These are phyloP conservation scores for Russula griseocarnosa DNA, from an alignment of 768 basidiomycete genomes.

Conservation along the genomic window DNA sequence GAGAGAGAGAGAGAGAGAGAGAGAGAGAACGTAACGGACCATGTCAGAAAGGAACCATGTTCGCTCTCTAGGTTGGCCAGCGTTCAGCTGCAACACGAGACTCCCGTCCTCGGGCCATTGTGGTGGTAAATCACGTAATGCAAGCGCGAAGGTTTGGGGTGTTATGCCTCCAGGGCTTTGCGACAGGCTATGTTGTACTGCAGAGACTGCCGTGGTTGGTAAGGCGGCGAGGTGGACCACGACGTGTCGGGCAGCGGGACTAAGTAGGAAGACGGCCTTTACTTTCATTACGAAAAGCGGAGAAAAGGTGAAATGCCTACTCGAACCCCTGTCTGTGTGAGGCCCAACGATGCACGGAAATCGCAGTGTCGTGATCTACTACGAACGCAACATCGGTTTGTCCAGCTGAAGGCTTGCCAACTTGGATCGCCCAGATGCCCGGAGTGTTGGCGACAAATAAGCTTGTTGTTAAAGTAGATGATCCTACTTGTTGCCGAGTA, in stretches of 20 bases:
- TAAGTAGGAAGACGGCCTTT: not conserved
- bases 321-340: conserved; percentile 15
- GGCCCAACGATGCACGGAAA: conserved; percentile 21
- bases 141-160: conserved; percentile 20
- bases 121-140: conserved; percentile 13
- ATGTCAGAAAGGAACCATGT: conserved; percentile 22
- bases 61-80: conserved; percentile 14
- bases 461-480: conserved; percentile 1
- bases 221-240: conserved; percentile 23
- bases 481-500: not conserved
- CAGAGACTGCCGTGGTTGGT: conserved; percentile 13
- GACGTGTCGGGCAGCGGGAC: conserved; percentile 17
- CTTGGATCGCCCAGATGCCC: conserved; percentile 23
- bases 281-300: not conserved
- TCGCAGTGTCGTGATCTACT: conserved; percentile 20
- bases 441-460: conserved; percentile 6
- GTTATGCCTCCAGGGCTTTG: conserved; percentile 7
- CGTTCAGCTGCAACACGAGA: conserved; percentile 20
- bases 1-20: too few relatives aligned
- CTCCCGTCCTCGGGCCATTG: conserved; percentile 24
- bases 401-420: conserved; percentile 19
- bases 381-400: conserved; percentile 14
- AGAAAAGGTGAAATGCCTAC: conserved; percentile 9
- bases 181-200: conserved; percentile 8
- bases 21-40: conserved; percentile 14